phyloP scores from a whole-genome alignment of 208 protist species.

The Leishmania guyanensis region DNA sequence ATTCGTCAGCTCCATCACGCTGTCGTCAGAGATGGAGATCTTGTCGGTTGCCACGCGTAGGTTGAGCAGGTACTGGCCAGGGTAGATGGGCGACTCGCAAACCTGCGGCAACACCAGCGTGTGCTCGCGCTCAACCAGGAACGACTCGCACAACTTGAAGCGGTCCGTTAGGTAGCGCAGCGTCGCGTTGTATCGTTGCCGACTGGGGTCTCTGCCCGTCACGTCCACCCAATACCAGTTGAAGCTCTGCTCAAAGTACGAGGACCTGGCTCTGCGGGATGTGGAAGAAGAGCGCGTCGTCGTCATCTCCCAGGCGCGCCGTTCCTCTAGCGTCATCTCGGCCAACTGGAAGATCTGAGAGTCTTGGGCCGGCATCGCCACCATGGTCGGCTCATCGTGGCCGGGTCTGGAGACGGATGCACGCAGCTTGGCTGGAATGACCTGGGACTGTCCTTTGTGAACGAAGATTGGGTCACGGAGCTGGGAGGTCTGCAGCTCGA shows the following conservation, averaged over 20 bases:
- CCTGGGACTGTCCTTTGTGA: slow-evolving; percentile 43
- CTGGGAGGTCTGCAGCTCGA: slow-evolving; percentile 64
- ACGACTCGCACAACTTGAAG: slow-evolving; percentile 82
- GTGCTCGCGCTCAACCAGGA: slow-evolving; percentile 82
- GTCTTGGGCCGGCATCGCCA: slow-evolving; percentile 12
- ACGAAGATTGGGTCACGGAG: slow-evolving; percentile 62
- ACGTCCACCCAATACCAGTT: slow-evolving; percentile 93
- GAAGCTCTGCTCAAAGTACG: slow-evolving; percentile 76
- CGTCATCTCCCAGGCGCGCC: slow-evolving; percentile 37
- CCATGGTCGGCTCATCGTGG: background rate
- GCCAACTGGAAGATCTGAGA: slow-evolving; percentile 19
- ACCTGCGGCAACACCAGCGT: slow-evolving; percentile 77
- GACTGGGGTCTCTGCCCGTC: slow-evolving; percentile 61
- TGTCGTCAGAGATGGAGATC: slow-evolving; percentile 77
- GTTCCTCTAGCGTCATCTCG: slow-evolving; percentile 33
- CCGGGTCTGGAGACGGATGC: background rate
- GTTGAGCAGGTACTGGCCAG: slow-evolving; percentile 81
- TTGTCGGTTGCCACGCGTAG: slow-evolving; percentile 79
- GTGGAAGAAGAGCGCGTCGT: slow-evolving; percentile 1
- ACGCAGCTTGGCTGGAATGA: background rate
- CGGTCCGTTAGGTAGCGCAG: slow-evolving; percentile 62
- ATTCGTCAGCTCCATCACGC: slow-evolving; percentile 82
- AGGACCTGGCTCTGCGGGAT: slow-evolving; percentile 38
- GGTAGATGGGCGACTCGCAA: slow-evolving; percentile 64
- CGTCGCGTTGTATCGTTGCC: slow-evolving; percentile 59